Base-by-base conservation (phyloP, 2,329 filamentous ascomycete species). In the Scopulariopsis brevicaulis region DNA sequence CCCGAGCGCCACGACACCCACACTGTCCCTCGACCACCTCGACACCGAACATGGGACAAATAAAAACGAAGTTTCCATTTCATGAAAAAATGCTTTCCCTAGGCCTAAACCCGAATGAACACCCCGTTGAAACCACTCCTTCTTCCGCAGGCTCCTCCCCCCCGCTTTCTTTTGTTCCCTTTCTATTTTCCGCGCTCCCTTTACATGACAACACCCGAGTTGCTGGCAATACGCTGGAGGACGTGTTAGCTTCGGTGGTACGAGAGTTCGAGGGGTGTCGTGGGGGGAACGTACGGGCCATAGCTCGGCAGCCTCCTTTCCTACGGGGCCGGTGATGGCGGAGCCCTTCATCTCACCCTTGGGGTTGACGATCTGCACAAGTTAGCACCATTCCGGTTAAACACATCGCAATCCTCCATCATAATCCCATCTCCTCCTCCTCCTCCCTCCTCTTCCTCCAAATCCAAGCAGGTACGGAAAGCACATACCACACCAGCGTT, bases 321-420 rank as follows among this genome's bases (percentile, higher is more conserved):
- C 94, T 74, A 99, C 93, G 70, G 94, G 94, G 69, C 94, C 94
- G 70, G 94, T 99, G 77, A 99, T 99, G 77, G 94, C 94, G 66
- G 91, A 96, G 74, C 94, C 94, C 89, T 99, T 99, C 94, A 99
- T 99, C 83, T 99, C 94, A 81, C 94, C 94, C 89, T 99, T 99
- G 79, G 93, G 91, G 85, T 99, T 99, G 84, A 99, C 94, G 73
- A 99, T 99, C 89, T 94, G 72, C 35, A 46, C 51, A 22, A 54
- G 61, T 56, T 28, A 61, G 48, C 59, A 91, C 88, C 77, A 80
- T 93, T 22, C 43, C 7, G 4, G 3, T 15, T 22, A 12, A 56
- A 20, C 54, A n/a, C 53, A 57, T n/a, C n/a, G n/a, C n/a, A n/a
- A 48, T 2, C 18, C 51, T 25, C 14, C 4, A 20, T 40, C 54